Percentiles rank a stretch among this genome's conserved stretches.
Conservation (phyloP, 2,329 filamentous ascomycete species). For the Penicillium sp. region DNA sequence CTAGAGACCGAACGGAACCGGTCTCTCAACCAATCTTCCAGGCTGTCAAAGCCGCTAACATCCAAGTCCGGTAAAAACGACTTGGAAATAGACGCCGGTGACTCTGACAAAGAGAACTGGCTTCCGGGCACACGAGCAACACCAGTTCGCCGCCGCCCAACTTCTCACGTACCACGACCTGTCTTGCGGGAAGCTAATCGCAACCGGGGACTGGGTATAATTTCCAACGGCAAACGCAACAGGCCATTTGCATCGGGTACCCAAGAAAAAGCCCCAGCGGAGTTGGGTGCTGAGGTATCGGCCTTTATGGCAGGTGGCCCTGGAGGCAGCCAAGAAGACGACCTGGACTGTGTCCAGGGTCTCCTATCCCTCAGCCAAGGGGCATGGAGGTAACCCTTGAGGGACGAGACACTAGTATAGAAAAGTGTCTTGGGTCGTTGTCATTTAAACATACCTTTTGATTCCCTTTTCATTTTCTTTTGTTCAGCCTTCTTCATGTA, state of each 20-base stretch:
- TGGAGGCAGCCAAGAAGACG: conserved; percentile 70
- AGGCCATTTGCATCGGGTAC: conserved; percentile 32
- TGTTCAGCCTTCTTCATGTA: conserved; percentile 21
- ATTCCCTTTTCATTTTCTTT: conserved; percentile 30
- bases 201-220: conserved; percentile 29
- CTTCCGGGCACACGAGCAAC: conserved; percentile 53
- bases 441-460: conserved; percentile 10
- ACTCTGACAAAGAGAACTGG: conserved; percentile 97
- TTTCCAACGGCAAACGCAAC: conserved; percentile 32
- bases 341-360: conserved; percentile 89
- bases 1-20: conserved; percentile 58
- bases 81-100: conserved; percentile 59
- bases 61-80: conserved; percentile 41
- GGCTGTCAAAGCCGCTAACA: conserved; percentile 26
- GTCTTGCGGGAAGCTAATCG: conserved; percentile 51
- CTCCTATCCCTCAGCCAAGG: conserved; percentile 86
- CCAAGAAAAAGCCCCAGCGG: conserved; percentile 42
- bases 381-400: conserved; percentile 71
- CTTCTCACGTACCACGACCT: conserved; percentile 39
- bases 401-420: neutral
- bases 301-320: conserved; percentile 69
- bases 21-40: conserved; percentile 33
- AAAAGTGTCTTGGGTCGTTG: conserved; percentile 2
- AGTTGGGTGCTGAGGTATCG: conserved; percentile 68
- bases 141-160: conserved; percentile 42